Evolutionary conservation across 805 yeast genomes (phyloP).

Genomic region (Lipomyces spencermartinsiae): DNA sequence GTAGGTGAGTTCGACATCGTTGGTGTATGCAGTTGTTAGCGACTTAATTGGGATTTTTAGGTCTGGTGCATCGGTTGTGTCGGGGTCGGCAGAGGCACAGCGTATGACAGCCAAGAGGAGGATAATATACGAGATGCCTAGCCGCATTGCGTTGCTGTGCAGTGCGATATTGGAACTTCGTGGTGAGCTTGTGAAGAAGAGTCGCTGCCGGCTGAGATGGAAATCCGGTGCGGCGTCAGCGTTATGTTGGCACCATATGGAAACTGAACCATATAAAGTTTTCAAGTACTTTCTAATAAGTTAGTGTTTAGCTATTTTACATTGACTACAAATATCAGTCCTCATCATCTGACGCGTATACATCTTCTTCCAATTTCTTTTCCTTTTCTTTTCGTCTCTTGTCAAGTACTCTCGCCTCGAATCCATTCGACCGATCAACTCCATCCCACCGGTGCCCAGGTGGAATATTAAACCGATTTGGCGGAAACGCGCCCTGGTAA

Average conservation of each 20-base stretch:
- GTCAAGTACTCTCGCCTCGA: slow-evolving; percentile 67
- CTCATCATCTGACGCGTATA: slow-evolving; percentile 31
- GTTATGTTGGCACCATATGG: background rate
- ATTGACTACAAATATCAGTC: slow-evolving; percentile 12
- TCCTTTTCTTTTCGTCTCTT: slow-evolving; percentile 40
- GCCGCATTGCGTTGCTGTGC: background rate
- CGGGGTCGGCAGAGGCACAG: background rate
- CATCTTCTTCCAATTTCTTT: slow-evolving; percentile 36
- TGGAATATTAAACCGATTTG: slow-evolving; percentile 73
- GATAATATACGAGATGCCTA: background rate
- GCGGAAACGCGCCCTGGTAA: slow-evolving; percentile 62
- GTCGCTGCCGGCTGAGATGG: too few relatives aligned
- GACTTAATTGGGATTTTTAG: slow-evolving; percentile 12
- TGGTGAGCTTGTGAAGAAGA: too few relatives aligned
- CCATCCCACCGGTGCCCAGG: slow-evolving; percentile 95
- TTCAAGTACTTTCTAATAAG: background rate
- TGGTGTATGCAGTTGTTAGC: background rate
- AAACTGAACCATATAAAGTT: background rate
- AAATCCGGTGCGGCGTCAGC: background rate
- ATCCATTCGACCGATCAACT: slow-evolving; percentile 86
- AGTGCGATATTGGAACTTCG: background rate
- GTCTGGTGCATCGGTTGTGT: background rate
- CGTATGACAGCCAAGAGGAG: background rate
- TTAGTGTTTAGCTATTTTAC: background rate
- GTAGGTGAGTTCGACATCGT: slow-evolving; percentile 10